Conservation (phyloP, 192 early-diverging fungal species). For the Coemansia furcata region DNA sequence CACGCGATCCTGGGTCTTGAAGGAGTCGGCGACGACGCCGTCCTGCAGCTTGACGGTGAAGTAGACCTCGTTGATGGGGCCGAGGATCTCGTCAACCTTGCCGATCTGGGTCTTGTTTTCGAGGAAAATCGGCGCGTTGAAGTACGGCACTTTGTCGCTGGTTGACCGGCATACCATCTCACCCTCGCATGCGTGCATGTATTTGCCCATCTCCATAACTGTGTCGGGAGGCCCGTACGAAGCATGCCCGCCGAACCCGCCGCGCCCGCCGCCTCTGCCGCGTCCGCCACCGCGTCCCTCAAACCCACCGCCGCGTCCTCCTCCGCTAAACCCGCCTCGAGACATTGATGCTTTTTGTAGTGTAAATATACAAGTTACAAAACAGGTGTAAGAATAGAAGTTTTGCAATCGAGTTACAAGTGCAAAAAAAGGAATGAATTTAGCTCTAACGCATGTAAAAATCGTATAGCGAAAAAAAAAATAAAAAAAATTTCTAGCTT, state of each 20-base stretch:
- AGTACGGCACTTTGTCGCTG: conserved; percentile 93
- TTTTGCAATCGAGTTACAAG: conserved; percentile 1
- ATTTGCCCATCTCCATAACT: conserved; percentile 81
- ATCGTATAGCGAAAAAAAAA: conserved; percentile 3
- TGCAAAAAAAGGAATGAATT: background rate
- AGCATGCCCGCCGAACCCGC: conserved; percentile 43
- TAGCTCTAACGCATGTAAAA: background rate
- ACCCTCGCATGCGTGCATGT: conserved; percentile 94
- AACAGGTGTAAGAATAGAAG: background rate
- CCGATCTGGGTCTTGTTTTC: conserved; percentile 99
- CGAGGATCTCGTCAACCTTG: conserved; percentile 98
- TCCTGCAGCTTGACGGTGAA: conserved; percentile 97
- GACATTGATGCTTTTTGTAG: conserved; percentile 26
- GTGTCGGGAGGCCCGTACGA: conserved; percentile 73
- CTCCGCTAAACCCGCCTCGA: conserved; percentile 39
- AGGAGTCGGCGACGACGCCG: conserved; percentile 87
- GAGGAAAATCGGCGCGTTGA: conserved; percentile 97
- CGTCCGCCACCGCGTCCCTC: conserved; percentile 22
- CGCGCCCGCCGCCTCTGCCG: conserved; percentile 48
- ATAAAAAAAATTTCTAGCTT: background rate
- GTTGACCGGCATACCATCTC: conserved; percentile 94
- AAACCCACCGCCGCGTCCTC: conserved; percentile 30
- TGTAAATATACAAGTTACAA: conserved; percentile 8
- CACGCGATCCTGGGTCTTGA: conserved; percentile 87
- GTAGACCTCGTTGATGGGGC: conserved; percentile 95